Evolutionary conservation across 1,284 basidiomycete genomes (phyloP), one percentile per base, ranked within the genome.

Genomic region (Chiua sp.): DNA sequence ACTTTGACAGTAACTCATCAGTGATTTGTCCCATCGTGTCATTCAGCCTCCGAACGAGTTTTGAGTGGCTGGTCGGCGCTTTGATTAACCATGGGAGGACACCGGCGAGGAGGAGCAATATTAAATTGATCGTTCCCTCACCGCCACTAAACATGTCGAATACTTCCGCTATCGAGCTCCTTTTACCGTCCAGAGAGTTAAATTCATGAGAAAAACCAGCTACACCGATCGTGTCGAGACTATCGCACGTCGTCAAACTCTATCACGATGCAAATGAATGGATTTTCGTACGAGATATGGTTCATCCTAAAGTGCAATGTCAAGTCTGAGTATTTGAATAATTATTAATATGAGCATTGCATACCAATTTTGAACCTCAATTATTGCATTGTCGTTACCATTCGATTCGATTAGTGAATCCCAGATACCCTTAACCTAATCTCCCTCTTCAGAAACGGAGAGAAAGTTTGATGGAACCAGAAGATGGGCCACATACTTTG

Each of bases 161-260:
- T 1, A 79, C 73, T 6, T 80, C 78, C 0, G 79, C 76, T 7
- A 87, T 79, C 4, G 76, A 60, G 3, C 80, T 75, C 4, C 69
- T 64, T 64, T 82, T 76, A 12, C 83, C 85, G 7, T 82, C 77
- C 22, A 88, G 73, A 1, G 83, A 74, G 6, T 79, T 78, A 64
- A 88, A 87, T 63, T 87, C 79, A 66, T 87, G 83, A 4, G 81
- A 80, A 64, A 88, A 88, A 0, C 85, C 86, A 1, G 84, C 83
- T 51, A 87, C 83, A 3, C 87, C 86, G 56, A 88, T 78, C 5
- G 80, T 81, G 68, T 88, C 85, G 11, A 87, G 77, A 1, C 85
- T 86, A 59, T 37, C 10, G 16, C 28, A 16, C 5, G 4, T 3
- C 6, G 82, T 85, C 4, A 60, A 47, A 47, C 18, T 20, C 37